A percentile compares a stretch with the other conserved stretches of the same genome.
These are phyloP conservation scores for Phytopythium helicoides DNA, from an alignment of 352 stramenopile genomes.

Conservation along the genomic window DNA sequence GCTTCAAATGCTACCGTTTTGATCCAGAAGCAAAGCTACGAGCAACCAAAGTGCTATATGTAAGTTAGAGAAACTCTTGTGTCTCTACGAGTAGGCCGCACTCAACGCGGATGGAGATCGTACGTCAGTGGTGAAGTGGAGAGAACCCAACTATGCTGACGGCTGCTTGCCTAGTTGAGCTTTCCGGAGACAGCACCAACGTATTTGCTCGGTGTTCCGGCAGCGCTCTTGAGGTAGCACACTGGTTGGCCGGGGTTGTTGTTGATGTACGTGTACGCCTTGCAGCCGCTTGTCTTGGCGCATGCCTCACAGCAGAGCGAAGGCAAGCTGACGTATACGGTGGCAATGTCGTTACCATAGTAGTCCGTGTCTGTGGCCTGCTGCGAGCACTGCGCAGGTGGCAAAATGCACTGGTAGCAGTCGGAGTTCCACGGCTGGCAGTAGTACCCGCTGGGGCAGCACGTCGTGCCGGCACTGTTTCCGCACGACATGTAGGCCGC, in stretches of 20 bases:
- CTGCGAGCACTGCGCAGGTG: conserved; percentile 25
- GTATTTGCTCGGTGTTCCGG: conserved; percentile 7
- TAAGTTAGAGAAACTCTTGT: too few relatives aligned
- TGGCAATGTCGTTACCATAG: conserved; percentile 46
- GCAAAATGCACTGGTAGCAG: conserved; percentile 37
- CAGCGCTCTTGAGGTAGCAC: conserved; percentile 43
- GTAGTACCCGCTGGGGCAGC: conserved; percentile 32
- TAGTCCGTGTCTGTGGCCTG: conserved; percentile 36
- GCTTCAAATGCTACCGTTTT: conserved; percentile 18
- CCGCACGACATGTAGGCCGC: conserved; percentile 17
- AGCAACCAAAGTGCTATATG: not conserved
- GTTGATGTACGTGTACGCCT: conserved; percentile 53
- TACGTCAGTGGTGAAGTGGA: too few relatives aligned
- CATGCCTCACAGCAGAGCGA: conserved; percentile 42
- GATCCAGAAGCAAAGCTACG: not conserved
- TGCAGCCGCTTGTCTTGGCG: conserved; percentile 25
- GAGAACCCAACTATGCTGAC: not conserved
- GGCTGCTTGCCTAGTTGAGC: conserved; percentile 23
- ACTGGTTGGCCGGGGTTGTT: conserved; percentile 28
- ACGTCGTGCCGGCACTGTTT: conserved; percentile 18
- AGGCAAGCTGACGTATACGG: conserved; percentile 32
- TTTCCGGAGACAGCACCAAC: conserved; percentile 25
- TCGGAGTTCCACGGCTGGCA: conserved; percentile 41
- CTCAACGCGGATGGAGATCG: too few relatives aligned
- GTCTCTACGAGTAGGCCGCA: too few relatives aligned